Base-by-base conservation (phyloP, 768 basidiomycete genomes). In the Termitomyces titanicus region DNA sequence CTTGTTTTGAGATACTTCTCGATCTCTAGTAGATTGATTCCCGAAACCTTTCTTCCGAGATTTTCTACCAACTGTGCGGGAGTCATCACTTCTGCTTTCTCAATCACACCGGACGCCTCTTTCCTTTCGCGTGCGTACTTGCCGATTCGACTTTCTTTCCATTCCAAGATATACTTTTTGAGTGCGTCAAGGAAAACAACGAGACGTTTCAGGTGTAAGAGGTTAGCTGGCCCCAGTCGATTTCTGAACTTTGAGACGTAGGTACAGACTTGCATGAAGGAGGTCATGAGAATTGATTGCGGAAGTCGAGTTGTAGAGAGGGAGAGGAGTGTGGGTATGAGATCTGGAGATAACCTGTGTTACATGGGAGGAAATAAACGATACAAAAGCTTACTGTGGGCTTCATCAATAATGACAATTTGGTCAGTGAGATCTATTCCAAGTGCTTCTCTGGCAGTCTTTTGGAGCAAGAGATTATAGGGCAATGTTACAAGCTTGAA, bases 381-480 rank as follows among this genome's bases (percentile, higher is more conserved):
- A 51, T 8, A 24, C 31, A 39, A 38, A 10, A 42, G 74, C 91
- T 54, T 63, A 94, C 93, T 98, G 70, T 99, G 96, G 0, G 96
- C 96, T 74, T 99, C 96, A 64, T 99, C 96, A 51, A 99, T 84
- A 22, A 98, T 79, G 29, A 99, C 82, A 17, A 98, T 77, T 63
- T 97, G 93, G 63, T 86, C 81, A 11, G 79, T 88, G 43, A 97
- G 73, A 64, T 92, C 82, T 55, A 99, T 94, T 2, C 89, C 89
- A 0, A 98, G 77, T 0, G 93, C 85, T 63, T 97, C 92, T 47
- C 96, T 77, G 2, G 94, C 91, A 1, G 80, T 79, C 57, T 83
- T 87, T 58, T 92, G 87, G 5, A 99, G 73, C 1, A 98, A 76
- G 18, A 98, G 84, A 68, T 95, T 96, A 68, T 99, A 99, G 0